Evolutionary conservation across 2,329 filamentous ascomycete genomes (phyloP), one percentile per base, ranked within the genome.

Genomic region (Raffaelea ambrosiae): DNA sequence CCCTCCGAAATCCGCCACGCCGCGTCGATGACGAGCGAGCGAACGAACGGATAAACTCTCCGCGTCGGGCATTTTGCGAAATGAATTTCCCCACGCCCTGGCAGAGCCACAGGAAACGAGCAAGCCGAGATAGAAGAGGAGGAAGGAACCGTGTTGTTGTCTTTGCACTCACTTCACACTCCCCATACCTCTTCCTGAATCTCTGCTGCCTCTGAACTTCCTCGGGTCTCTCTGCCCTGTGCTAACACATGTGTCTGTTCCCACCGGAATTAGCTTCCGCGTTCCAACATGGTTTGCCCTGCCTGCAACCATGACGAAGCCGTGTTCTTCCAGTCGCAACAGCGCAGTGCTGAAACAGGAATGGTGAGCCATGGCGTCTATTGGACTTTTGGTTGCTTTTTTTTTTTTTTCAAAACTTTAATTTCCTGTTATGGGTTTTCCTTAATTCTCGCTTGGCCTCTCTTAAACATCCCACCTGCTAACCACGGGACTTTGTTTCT

Each of bases 251-350:
- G 21, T 33, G 20, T 39, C 13, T 29, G 7, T 29, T 29, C 26
- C 26, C 26, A 29, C 26, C 26, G 26, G 13, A 29, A 29, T 19
- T 79, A 96, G 90, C 86, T 97, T 66, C 93, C 93, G 55, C 84
- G 90, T 60, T 84, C 88, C 59, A 87, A 88, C 64, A 88, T 86
- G 69, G 77, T 77, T 51, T 98, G 93, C 70, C 88, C 89, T 46
- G 77, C 74, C 57, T 98, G 94, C 74, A 77, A 79, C 56, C 86
- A 93, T 66, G 81, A 82, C 58, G 90, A 97, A 69, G 89, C 90
- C 41, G 94, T 98, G 51, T 98, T 95, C 72, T 98, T 98, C 74
- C 93, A 98, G 72, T 96, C 90, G 53, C 93, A 98, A 65, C 90
- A 97, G 72, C 86, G 93, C 68, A 95, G 86, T 57, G 88, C 88